Conservation (phyloP, 2,329 filamentous ascomycete genomes). For the Sarocladium kiliense region DNA sequence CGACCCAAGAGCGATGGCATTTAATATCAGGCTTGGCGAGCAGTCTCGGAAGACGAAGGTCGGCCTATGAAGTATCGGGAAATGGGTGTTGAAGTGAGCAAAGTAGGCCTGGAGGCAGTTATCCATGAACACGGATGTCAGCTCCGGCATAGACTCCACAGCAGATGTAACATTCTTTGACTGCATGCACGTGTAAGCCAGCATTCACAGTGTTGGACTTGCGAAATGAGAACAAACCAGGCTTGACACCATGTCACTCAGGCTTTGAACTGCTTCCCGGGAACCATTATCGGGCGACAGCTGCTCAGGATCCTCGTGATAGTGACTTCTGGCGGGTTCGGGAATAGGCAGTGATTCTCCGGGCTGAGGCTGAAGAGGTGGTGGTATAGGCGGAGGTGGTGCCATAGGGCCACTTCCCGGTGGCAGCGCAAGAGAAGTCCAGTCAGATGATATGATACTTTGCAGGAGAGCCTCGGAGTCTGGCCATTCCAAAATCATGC, state of each 20-base stretch:
- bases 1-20: background rate
- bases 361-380: background rate
- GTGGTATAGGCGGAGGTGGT: background rate
- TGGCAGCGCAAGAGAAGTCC: background rate
- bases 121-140: background rate
- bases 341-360: background rate
- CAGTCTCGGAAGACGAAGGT: background rate
- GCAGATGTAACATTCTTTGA: background rate
- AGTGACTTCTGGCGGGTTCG: background rate
- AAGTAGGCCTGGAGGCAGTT: background rate
- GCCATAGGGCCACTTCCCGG: background rate
- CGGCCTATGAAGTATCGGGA: background rate
- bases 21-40: background rate
- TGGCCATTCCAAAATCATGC: background rate
- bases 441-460: background rate
- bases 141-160: background rate
- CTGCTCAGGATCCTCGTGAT: background rate
- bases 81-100: background rate
- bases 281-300: background rate
- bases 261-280: background rate
- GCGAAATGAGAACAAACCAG: background rate
- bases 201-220: background rate
- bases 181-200: background rate
- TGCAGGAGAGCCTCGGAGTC: background rate
- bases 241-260: background rate